These are phyloP conservation scores for Populus pruinosa DNA, from an alignment of 345 rosid species.

Conservation along the genomic window DNA sequence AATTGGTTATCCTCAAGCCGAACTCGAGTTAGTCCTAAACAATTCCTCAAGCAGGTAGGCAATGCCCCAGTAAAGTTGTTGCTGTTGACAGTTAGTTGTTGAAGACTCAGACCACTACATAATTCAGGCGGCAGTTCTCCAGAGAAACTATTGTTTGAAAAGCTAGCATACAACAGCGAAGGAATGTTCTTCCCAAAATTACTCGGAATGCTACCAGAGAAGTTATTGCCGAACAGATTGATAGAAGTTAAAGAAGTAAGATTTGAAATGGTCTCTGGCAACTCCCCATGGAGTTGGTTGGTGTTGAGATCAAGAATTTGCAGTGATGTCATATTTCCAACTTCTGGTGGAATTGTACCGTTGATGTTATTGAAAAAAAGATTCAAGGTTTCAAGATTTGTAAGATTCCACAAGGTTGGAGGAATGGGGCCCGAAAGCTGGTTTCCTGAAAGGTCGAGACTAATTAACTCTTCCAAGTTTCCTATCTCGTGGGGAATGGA, in stretches of 20 bases:
- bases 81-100: slow-evolving; percentile 31
- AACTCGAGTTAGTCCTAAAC: slow-evolving; percentile 33
- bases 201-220: slow-evolving; percentile 45
- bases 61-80: slow-evolving; percentile 56
- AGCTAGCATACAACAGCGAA: slow-evolving; percentile 34
- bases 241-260: slow-evolving; percentile 29
- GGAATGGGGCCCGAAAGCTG: slow-evolving; percentile 55
- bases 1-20: slow-evolving; percentile 50
- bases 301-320: slow-evolving; percentile 36
- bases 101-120: slow-evolving; percentile 42
- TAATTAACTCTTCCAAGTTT: slow-evolving; percentile 23
- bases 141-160: slow-evolving; percentile 55
- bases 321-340: slow-evolving; percentile 48
- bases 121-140: slow-evolving; percentile 57
- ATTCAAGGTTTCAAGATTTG: slow-evolving; percentile 33
- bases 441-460: slow-evolving; percentile 47
- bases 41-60: slow-evolving; percentile 56
- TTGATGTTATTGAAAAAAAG: slow-evolving; percentile 47
- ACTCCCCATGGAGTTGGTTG: slow-evolving; percentile 47
- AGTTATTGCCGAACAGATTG: slow-evolving; percentile 45
- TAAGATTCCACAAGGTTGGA: slow-evolving; percentile 39
- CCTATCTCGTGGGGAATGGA: slow-evolving; percentile 50
- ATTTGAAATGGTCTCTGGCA: slow-evolving; percentile 48
- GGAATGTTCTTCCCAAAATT: slow-evolving; percentile 57
- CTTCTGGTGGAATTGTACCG: slow-evolving; percentile 51